These are phyloP conservation scores for Gracilaria caudata DNA, from an alignment of 23 red algal species.

Conservation along the genomic window DNA sequence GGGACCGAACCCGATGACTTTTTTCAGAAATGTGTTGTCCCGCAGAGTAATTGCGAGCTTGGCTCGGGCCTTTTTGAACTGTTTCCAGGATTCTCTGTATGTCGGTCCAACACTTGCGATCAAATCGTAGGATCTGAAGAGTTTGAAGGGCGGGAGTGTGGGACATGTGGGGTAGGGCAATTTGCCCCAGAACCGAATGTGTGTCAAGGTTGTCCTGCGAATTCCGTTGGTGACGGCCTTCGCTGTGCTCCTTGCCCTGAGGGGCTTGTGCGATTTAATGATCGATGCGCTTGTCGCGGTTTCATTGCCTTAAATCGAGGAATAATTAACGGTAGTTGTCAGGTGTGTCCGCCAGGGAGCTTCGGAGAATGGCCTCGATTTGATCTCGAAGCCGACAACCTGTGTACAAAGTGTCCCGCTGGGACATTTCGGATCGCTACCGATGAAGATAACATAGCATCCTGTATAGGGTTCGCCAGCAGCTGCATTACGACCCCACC, in stretches of 20 bases:
- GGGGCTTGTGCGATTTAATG: slow-evolving; percentile 1
- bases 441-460: not conserved
- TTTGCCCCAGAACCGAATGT: not conserved
- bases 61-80: not conserved
- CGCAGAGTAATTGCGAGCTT: slow-evolving; percentile 12
- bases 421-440: not conserved
- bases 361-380: not conserved
- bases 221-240: slow-evolving; percentile 11
- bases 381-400: not conserved
- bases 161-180: not conserved
- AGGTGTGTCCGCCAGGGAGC: slow-evolving; percentile 9
- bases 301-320: not conserved
- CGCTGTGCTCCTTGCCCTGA: not conserved
- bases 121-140: slow-evolving; percentile 7
- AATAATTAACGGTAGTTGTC: slow-evolving; percentile 17
- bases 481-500: not conserved
- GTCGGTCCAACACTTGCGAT: not conserved
- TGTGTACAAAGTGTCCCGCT: not conserved
- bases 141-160: slow-evolving; percentile 10
- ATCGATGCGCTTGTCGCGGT: slow-evolving; percentile 6
- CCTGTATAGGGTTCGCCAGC: not conserved
- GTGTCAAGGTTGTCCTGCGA: slow-evolving; percentile 1
- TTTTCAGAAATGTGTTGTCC: not conserved
- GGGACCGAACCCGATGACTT: slow-evolving; percentile 17
- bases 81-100: not conserved